These are phyloP conservation scores for Nothophaeocryptopus gaeumannii DNA, from an alignment of 2,329 filamentous ascomycete genomes.

Conservation along the genomic window DNA sequence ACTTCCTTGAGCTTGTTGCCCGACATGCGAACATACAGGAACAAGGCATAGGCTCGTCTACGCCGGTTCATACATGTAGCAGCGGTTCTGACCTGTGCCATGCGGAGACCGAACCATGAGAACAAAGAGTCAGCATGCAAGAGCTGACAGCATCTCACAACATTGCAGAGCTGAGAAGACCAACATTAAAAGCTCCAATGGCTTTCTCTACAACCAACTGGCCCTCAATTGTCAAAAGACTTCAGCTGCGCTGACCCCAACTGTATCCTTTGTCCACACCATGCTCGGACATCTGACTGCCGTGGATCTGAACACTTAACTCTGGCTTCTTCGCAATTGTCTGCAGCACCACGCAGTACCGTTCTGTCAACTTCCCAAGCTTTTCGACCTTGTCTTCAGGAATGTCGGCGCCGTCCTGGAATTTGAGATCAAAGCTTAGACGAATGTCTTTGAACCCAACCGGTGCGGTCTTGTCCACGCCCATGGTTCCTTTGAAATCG, in stretches of 20 bases:
- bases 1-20: too few species aligned
- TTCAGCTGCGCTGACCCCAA: conserved; percentile 18
- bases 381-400: conserved; percentile 44
- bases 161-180: too few species aligned
- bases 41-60: too few species aligned
- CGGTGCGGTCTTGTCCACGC: conserved; percentile 46
- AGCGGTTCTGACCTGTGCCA: too few species aligned
- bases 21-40: too few species aligned
- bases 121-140: too few species aligned
- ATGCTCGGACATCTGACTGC: conserved; percentile 28
- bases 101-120: too few species aligned
- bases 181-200: too few species aligned
- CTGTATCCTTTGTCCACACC: conserved; percentile 29
- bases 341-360: conserved; percentile 49
- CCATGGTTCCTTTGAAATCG: conserved; percentile 51
- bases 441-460: conserved; percentile 50
- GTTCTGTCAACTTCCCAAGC: conserved; percentile 49
- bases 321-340: conserved; percentile 39
- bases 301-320: conserved; percentile 35
- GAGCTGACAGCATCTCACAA: too few species aligned
- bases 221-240: too few species aligned
- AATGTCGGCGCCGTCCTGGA: conserved; percentile 38
- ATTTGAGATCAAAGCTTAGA: conserved; percentile 44
- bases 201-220: too few species aligned
- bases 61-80: too few species aligned